Evolutionary conservation across 345 rosid genomes (phyloP).

Genomic region (Pseudoturritis turrita): DNA sequence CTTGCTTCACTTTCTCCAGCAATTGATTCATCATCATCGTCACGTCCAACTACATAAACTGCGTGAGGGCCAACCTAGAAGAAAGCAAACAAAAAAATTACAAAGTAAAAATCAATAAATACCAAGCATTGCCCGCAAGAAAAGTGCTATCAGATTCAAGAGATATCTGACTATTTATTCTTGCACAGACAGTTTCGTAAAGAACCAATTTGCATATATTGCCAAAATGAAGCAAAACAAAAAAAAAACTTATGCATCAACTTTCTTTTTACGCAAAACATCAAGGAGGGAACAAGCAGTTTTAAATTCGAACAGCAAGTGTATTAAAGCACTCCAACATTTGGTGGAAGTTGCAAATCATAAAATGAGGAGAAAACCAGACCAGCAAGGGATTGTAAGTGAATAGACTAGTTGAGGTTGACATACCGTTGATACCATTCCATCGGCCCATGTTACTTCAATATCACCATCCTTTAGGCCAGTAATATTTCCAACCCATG

Average conservation of each 20-base stretch:
- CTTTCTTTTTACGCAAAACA: background rate
- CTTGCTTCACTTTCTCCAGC: slow-evolving; percentile 85
- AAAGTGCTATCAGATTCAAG: background rate
- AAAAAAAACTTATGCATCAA: background rate
- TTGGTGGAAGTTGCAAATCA: background rate
- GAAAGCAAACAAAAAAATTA: slow-evolving; percentile 13
- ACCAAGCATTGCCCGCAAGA: slow-evolving; percentile 15
- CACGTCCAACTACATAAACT: slow-evolving; percentile 91
- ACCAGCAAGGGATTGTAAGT: background rate
- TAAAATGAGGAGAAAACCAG: slow-evolving; percentile 5
- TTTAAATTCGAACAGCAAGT: background rate
- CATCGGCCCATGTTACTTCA: slow-evolving; percentile 98
- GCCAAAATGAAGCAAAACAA: background rate
- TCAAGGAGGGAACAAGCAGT: background rate
- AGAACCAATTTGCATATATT: background rate
- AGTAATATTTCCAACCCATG: slow-evolving; percentile 97
- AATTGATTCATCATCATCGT: slow-evolving; percentile 81
- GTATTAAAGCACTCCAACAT: slow-evolving; percentile 4
- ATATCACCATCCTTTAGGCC: slow-evolving; percentile 92
- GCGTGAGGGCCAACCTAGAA: slow-evolving; percentile 97
- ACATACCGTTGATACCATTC: slow-evolving; percentile 86
- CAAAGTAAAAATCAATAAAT: slow-evolving; percentile 12
- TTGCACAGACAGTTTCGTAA: background rate
- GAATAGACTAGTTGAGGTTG: slow-evolving; percentile 13
- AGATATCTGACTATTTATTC: background rate